Percentiles rank a stretch among this genome's conserved stretches.
Conservation (phyloP, 148 eudicot genomes). For the Dianthus caryophyllus region DNA sequence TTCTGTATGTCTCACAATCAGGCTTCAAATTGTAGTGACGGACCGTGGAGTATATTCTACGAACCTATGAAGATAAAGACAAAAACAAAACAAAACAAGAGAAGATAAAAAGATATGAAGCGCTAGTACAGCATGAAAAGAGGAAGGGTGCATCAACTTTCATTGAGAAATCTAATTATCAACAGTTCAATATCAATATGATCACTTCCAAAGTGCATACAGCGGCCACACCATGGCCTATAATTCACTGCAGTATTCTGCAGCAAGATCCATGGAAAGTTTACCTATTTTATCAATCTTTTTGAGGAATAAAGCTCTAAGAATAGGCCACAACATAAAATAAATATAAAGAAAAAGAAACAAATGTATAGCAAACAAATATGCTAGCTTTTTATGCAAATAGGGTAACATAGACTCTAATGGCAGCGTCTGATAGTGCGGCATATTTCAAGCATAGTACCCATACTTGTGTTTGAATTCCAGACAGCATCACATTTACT, state of each 20-base stretch:
- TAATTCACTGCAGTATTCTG: background rate
- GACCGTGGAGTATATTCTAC: constrained; percentile 58
- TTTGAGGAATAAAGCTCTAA: background rate
- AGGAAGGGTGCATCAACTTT: background rate
- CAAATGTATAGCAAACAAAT: background rate
- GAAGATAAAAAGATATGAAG: constrained; percentile 12
- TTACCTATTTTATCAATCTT: background rate
- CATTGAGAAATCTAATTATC: background rate
- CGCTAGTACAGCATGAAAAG: background rate
- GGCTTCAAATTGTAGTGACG: constrained; percentile 39
- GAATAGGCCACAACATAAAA: background rate
- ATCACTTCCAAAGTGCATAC: constrained; percentile 1
- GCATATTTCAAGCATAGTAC: too few species aligned
- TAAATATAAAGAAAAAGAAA: background rate
- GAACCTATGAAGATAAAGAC: constrained; percentile 44
- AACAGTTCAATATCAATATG: background rate
- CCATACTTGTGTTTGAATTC: too few species aligned
- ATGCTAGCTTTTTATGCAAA: background rate
- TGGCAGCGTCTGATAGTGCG: too few species aligned
- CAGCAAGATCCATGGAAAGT: background rate
- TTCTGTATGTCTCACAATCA: constrained; percentile 63
- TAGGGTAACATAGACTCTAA: background rate
- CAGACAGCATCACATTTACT: background rate
- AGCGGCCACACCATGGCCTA: background rate
- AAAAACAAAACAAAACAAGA: too few species aligned